Evolutionary conservation across 2,329 filamentous ascomycete genomes (phyloP).

Genomic region (Fusarium concolor): DNA sequence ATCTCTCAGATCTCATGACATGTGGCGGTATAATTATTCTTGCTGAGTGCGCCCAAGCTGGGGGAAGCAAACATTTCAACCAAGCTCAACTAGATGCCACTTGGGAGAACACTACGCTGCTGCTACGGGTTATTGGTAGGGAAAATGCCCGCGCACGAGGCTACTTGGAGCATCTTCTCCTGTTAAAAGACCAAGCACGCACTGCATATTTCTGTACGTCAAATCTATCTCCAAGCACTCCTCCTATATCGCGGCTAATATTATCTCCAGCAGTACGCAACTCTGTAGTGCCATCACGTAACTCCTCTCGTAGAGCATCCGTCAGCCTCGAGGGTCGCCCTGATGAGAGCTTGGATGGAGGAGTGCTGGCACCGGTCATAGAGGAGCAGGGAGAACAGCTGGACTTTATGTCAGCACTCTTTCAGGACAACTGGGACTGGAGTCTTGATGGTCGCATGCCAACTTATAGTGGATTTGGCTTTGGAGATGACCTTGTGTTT

Average conservation of each 20-base stretch:
- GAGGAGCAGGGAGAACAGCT: background rate
- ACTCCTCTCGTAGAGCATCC: background rate
- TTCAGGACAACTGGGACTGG: conserved; percentile 15
- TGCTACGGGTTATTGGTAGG: background rate
- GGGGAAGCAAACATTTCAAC: background rate
- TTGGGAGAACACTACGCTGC: background rate
- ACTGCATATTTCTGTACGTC: background rate
- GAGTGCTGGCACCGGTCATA: accelerated
- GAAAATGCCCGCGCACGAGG: background rate
- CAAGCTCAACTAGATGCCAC: conserved; percentile 2
- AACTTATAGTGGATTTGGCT: conserved; percentile 1
- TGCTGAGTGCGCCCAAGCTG: background rate
- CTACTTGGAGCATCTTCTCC: background rate
- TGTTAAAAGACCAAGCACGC: background rate
- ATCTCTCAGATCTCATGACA: background rate
- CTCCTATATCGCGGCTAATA: no score
- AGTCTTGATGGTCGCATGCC: conserved; percentile 3
- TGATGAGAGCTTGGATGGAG: background rate
- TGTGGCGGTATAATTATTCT: conserved; percentile 6
- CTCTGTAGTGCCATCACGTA: background rate
- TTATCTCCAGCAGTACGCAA: background rate
- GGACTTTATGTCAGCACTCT: background rate
- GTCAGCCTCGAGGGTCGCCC: background rate
- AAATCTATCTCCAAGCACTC: no score
- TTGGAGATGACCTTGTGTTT: background rate